Conservation (phyloP, 139 green algal species). For the Zygnema cylindricum region DNA sequence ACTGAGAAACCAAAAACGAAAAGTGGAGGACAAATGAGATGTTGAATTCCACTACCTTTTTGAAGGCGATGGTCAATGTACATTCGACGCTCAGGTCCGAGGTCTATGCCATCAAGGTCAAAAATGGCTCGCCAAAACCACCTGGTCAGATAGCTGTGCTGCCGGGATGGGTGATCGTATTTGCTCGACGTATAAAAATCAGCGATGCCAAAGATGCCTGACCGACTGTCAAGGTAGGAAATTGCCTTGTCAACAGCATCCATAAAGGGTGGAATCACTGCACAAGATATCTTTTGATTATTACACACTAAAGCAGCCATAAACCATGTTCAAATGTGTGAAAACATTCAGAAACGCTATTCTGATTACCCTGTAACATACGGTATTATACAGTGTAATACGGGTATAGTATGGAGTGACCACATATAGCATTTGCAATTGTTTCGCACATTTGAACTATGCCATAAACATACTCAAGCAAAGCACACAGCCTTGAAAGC, state of each 20-base stretch:
- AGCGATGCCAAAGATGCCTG: slow-evolving; percentile 86
- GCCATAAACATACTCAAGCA: background rate
- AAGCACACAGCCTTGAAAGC: background rate
- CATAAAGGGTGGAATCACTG: slow-evolving; percentile 96
- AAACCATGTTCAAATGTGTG: too few species aligned
- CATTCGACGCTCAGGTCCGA: slow-evolving; percentile 88
- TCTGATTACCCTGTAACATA: background rate
- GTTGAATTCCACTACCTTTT: slow-evolving; percentile 34
- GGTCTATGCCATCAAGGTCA: slow-evolving; percentile 92
- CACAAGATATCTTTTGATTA: slow-evolving; percentile 70
- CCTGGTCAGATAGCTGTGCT: slow-evolving; percentile 83
- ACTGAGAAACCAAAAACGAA: too few species aligned
- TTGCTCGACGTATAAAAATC: slow-evolving; percentile 93
- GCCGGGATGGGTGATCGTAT: slow-evolving; percentile 82
- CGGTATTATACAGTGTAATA: background rate
- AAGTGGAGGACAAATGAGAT: too few species aligned
- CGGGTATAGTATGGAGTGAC: too few species aligned
- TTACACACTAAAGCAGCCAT: slow-evolving; percentile 12
- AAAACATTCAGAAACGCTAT: too few species aligned
- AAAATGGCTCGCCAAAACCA: slow-evolving; percentile 92
- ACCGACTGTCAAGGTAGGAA: slow-evolving; percentile 75
- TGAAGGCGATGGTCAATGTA: slow-evolving; percentile 89
- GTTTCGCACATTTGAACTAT: too few species aligned
- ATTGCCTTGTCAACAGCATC: slow-evolving; percentile 85
- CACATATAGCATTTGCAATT: too few species aligned